Conservation (phyloP, 169 alveolate genomes). For the Eimeria necatrix region DNA sequence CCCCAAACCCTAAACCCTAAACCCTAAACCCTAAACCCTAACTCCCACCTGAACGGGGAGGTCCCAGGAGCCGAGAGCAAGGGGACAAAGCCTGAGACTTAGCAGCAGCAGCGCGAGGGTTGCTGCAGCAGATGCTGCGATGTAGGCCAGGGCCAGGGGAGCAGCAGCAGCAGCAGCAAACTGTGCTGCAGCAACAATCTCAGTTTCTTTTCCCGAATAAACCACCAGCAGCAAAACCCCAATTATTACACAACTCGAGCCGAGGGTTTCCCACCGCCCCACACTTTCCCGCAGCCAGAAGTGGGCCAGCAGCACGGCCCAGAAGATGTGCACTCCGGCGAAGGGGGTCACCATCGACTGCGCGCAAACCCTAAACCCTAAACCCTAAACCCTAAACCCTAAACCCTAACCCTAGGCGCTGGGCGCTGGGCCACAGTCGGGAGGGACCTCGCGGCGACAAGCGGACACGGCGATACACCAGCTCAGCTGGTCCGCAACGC, state of each 20-base stretch:
- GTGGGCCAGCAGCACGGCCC: conserved; percentile 67
- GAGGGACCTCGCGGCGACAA: too few species aligned
- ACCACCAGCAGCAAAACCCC: conserved; percentile 73
- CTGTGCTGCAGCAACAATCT: background rate
- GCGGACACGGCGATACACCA: background rate
- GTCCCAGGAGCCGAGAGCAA: conserved; percentile 50
- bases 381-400: conserved; percentile 31
- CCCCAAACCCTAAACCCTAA: conserved; percentile 24
- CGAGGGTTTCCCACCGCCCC: conserved; percentile 60
- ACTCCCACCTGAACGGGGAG: conserved; percentile 33
- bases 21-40: conserved; percentile 13
- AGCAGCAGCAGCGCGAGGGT: conserved; percentile 2
- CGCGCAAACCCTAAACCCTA: background rate
- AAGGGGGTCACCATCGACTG: conserved; percentile 82
- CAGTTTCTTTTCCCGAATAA: conserved; percentile 49
- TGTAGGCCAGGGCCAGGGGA: conserved; percentile 40
- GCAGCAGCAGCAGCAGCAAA: conserved; percentile 51
- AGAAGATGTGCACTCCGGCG: conserved; percentile 81
- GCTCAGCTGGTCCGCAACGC: too few species aligned
- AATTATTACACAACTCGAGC: conserved; percentile 38
- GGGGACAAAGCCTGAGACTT: conserved; percentile 16
- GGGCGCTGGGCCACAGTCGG: too few species aligned
- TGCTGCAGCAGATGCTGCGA: background rate
- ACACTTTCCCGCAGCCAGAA: conserved; percentile 77
- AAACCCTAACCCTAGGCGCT: too few species aligned